Base-by-base conservation (phyloP, 331 rosid species). In the Quercus tomentella region DNA sequence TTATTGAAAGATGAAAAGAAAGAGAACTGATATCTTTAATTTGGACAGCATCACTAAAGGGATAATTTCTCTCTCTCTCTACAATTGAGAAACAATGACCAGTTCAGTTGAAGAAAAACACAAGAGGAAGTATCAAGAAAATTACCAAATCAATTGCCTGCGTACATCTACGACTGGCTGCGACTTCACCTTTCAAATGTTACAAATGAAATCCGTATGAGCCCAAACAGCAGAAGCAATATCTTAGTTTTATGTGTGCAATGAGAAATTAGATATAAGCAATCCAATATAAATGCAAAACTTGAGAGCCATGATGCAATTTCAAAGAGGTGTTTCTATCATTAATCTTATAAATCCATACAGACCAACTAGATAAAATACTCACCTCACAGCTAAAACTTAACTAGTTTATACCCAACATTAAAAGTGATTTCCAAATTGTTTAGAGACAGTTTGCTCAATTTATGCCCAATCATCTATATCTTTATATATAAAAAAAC, bases 141-240 rank as follows among this genome's bases (percentile, higher is more conserved):
- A 43, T 80, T 88, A 94, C 98, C 97, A 94, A 85, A 94, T 89
- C 88, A 94, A 81, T 74, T 87, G 93, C 72, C 92, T 87, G 73
- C 37, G 62, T 58, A 72, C 76, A 85, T 94, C 97, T 45, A 87
- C 86, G 56, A 92, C 83, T 17, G 97, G 98, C 77, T 92, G 97
- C 55, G 97, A 91, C 81, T 94, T 94, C 75, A 94, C 97, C 98
- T 94, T 86, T 83, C 88, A 51, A 18, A 43, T 8, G 74, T 72
- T 80, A 43, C 79, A 74, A 74, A 79, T 60, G 62, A 62, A 61
- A 73, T 80, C 28, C 77, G 61, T 15, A 52, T 75, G 35, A 81
- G 62, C 70, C 57, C 43, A 78, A 33, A 82, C 56, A 56, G 82
- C 71, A 80, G 56, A 74, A 67, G 51, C 25, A 33, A 67, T 31